A percentile compares a stretch with the other conserved stretches of the same genome.
Conservation (phyloP, 768 basidiomycete genomes). For the Tylopilus rubrobrunneus region DNA sequence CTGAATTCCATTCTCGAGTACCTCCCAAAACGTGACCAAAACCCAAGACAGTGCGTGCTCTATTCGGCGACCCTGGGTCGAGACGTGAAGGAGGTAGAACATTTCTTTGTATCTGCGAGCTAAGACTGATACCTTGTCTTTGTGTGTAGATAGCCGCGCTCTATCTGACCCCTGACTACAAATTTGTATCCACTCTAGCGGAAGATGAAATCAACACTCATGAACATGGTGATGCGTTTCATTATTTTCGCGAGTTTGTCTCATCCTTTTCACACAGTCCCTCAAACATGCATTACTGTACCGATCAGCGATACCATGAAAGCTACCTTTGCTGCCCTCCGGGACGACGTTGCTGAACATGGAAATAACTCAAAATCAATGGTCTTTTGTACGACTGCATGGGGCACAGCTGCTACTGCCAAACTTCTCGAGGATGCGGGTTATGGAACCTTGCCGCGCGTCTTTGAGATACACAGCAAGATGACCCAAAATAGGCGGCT, state of each 20-base stretch:
- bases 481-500: conserved; percentile 47
- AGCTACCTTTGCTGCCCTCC: conserved; percentile 37
- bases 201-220: conserved; percentile 60
- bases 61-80: conserved; percentile 75
- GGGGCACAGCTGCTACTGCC: conserved; percentile 44
- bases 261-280: conserved; percentile 33
- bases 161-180: conserved; percentile 25
- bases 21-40: conserved; percentile 41
- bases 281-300: conserved; percentile 43
- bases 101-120: neutral
- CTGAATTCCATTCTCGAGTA: conserved; percentile 57
- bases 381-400: conserved; percentile 66
- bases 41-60: conserved; percentile 61
- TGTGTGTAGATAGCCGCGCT: conserved; percentile 23
- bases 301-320: conserved; percentile 42
- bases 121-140: neutral
- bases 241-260: neutral
- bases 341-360: conserved; percentile 31
- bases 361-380: conserved; percentile 41
- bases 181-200: conserved; percentile 56
- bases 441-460: conserved; percentile 28
- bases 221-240: conserved; percentile 43
- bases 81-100: conserved; percentile 53
- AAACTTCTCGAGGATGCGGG: conserved; percentile 33
- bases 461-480: conserved; percentile 57